Conservation (phyloP, 345 rosid genomes). For the Syzygium aromaticum region DNA sequence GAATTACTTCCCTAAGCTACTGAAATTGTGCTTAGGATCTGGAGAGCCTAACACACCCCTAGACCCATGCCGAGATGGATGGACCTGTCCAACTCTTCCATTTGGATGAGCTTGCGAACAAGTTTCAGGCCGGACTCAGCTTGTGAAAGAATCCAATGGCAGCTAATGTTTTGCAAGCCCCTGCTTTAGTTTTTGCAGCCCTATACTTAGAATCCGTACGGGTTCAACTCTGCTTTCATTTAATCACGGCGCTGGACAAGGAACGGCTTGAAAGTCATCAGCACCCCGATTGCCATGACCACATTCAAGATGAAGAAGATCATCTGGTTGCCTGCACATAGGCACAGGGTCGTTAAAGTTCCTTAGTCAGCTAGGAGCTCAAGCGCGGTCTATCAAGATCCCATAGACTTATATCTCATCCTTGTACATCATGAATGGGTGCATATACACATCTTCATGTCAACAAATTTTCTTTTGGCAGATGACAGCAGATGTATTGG, state of each 20-base stretch:
- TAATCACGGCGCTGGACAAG: slow-evolving; percentile 1
- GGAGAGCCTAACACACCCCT: not conserved
- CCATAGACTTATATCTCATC: not conserved
- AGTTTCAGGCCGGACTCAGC: not conserved
- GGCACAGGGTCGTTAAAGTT: not conserved
- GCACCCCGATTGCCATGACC: slow-evolving; percentile 44
- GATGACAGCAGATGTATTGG: not conserved
- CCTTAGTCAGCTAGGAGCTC: not conserved
- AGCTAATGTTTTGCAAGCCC: accelerated
- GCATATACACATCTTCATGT: not conserved
- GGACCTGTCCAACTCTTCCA: not conserved
- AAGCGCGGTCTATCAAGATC: not conserved
- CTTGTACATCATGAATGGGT: not conserved
- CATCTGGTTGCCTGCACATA: slow-evolving; percentile 47
- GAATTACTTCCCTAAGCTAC: not conserved
- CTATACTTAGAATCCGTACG: not conserved
- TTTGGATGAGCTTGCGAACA: no score
- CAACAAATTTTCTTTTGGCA: not conserved
- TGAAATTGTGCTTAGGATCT: not conserved
- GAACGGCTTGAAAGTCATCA: slow-evolving; percentile 75
- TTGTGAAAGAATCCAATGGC: not conserved
- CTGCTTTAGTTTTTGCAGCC: not conserved
- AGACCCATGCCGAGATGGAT: not conserved
- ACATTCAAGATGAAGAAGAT: slow-evolving; percentile 60
- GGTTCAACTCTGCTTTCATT: not conserved